A percentile compares a stretch with the other conserved stretches of the same genome.
Evolutionary conservation across 2,329 filamentous ascomycete genomes (phyloP).

Genomic region (Fusarium kyushuense): DNA sequence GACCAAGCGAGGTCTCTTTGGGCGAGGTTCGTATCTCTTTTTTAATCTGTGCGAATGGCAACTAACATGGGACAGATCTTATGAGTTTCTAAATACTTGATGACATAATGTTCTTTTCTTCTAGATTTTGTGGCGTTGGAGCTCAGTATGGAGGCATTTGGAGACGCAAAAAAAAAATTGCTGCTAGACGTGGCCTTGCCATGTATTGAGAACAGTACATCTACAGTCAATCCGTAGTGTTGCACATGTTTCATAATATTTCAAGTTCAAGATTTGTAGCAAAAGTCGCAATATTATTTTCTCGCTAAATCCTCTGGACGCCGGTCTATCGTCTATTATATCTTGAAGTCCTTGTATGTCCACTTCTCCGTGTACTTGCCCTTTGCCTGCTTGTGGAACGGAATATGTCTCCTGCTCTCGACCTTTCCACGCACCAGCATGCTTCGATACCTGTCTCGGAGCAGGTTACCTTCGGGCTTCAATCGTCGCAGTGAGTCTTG

Average conservation of each 20-base stretch:
- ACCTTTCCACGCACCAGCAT: constrained; percentile 90
- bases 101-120: constrained; percentile 2
- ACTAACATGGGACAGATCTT: constrained; percentile 56
- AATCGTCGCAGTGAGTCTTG: constrained; percentile 83
- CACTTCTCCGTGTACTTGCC: constrained; percentile 92
- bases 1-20: constrained; percentile 96
- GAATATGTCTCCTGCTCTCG: constrained; percentile 81
- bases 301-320: constrained; percentile 35
- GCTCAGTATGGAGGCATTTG: constrained; percentile 10
- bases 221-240: background rate
- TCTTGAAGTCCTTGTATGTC: constrained; percentile 90
- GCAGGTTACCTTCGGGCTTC: constrained; percentile 94
- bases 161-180: constrained; percentile 15
- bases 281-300: constrained; percentile 37
- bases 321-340: constrained; percentile 43
- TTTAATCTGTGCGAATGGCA: background rate
- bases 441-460: constrained; percentile 92
- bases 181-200: constrained; percentile 6
- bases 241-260: background rate
- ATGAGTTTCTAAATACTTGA: constrained; percentile 61
- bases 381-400: constrained; percentile 85
- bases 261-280: constrained; percentile 6
- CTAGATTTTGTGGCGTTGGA: constrained; percentile 28
- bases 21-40: constrained; percentile 77
- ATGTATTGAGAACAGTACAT: background rate